Base-by-base conservation (phyloP, 495 filamentous ascomycete species). In the Mycothermus thermophilus region DNA sequence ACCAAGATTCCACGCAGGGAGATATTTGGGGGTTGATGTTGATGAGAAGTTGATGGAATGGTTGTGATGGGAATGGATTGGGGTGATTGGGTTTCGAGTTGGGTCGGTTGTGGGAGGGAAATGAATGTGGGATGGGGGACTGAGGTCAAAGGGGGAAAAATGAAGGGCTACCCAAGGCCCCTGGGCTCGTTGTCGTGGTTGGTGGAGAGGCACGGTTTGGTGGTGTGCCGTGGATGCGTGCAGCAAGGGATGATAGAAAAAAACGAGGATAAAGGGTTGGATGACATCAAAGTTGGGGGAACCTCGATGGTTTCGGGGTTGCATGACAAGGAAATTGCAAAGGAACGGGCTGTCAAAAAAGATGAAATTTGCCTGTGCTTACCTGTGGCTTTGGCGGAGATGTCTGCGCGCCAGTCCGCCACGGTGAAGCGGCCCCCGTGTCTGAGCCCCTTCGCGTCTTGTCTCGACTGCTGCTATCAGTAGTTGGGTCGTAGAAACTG, bases 401-500 rank as follows among this genome's bases (percentile, higher is more conserved):
- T 35, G 38, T 42, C 37, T 52, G 42, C 26, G 41, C 43, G 47
- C 52, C 32, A 43, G 55, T 54, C 19, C 48, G 54, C 60, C 63
- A 55, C 40, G 48, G n/a, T n/a, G n/a, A 50, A 27, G 41, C 42
- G 19, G 44, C 53, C 38, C 66, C 64, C 22, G 66, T 62, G 33
- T 60, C 53, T 25, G 22, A 25, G 22, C 22, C 22, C 6, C 6
- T 25, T 6, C 22, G 22, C 22, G 22, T 50, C 44, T 27, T 30
- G 37, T 26, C 35, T 44, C 27, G 64, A 54, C 40, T n/a, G n/a
- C n/a, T n/a, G n/a, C n/a, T n/a, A n/a, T 73, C 69, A 12, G 66
- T 62, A 14, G 66, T 67, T 17, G 68, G 69, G 40, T 74, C 69
- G 55, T 74, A 74, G 49, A 70, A 71, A 45, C 60, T 62, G 38